Evolutionary conservation across 768 basidiomycete species (phyloP).

Genomic region (Russula brevipes): DNA sequence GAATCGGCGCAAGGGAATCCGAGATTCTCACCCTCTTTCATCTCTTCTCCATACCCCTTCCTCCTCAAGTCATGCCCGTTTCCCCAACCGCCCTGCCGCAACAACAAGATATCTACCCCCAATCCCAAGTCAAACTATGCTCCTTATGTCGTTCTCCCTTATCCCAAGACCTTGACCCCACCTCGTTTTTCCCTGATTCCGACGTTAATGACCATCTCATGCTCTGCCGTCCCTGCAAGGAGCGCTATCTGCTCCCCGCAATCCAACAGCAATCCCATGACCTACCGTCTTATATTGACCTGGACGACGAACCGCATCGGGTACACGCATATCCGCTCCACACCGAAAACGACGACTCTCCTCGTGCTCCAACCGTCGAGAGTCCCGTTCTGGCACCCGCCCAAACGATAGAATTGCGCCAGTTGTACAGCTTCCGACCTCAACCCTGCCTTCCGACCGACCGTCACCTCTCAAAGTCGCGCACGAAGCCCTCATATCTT

Average conservation of each 20-base stretch:
- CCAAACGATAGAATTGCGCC: conserved; percentile 10
- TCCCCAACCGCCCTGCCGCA: conserved; percentile 11
- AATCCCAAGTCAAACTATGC: conserved; percentile 23
- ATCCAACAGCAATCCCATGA: conserved; percentile 17
- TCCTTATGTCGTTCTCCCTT: conserved; percentile 23
- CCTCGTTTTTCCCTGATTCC: conserved; percentile 17
- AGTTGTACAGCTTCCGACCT: background rate
- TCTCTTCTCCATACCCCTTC: background rate
- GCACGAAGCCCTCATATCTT: conserved; percentile 29
- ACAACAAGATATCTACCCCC: conserved; percentile 15
- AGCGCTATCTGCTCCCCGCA: conserved; percentile 11
- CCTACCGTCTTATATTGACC: background rate
- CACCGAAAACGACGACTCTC: conserved; percentile 15
- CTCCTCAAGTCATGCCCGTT: conserved; percentile 16
- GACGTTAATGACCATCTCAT: conserved; percentile 20
- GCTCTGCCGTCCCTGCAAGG: conserved; percentile 22
- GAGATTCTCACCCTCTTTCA: background rate
- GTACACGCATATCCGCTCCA: conserved; percentile 7
- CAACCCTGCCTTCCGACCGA: conserved; percentile 2
- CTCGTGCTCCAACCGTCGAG: conserved; percentile 1
- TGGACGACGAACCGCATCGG: background rate
- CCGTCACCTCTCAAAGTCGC: conserved; percentile 4
- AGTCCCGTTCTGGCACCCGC: background rate
- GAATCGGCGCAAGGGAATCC: background rate
- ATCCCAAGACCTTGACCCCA: conserved; percentile 20